These are phyloP conservation scores for Hymenoscyphus infarciens DNA, from an alignment of 2,329 filamentous ascomycete species.

Conservation along the genomic window DNA sequence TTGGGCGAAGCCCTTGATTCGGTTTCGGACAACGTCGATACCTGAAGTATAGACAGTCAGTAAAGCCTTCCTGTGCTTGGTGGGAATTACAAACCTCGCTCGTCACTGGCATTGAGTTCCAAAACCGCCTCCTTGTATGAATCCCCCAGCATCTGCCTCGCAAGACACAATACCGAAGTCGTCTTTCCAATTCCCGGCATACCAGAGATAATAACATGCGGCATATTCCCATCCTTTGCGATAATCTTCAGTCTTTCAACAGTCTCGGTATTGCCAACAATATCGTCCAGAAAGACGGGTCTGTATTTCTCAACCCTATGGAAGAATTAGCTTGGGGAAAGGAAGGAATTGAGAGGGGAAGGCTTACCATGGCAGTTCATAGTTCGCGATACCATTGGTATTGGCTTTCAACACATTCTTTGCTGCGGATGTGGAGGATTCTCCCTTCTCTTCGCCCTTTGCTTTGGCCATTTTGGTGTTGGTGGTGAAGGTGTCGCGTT, in stretches of 20 bases:
- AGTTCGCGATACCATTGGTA: constrained; percentile 52
- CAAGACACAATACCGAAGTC: constrained; percentile 89
- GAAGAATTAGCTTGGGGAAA: constrained; percentile 20
- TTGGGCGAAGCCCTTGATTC: constrained; percentile 97
- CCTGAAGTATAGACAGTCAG: constrained; percentile 44
- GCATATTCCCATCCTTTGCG: constrained; percentile 98
- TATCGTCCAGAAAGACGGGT: constrained; percentile 89
- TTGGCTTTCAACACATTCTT: constrained; percentile 53
- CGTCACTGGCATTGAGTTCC: constrained; percentile 94
- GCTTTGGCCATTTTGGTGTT: constrained; percentile 27
- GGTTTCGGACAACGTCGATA: constrained; percentile 94
- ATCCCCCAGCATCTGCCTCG: constrained; percentile 84
- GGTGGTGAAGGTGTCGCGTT: constrained; percentile 24
- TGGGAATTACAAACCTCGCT: constrained; percentile 60
- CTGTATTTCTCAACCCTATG: constrained; percentile 96
- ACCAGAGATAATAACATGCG: constrained; percentile 97
- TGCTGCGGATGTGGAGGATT: constrained; percentile 55
- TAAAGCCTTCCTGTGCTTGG: not conserved
- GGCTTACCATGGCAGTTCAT: constrained; percentile 74
- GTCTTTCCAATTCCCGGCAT: constrained; percentile 99
- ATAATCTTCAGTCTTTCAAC: constrained; percentile 98
- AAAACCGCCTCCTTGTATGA: constrained; percentile 96
- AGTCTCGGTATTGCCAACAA: constrained; percentile 96
- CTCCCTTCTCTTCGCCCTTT: constrained; percentile 44
- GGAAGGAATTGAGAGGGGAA: not conserved